These are phyloP conservation scores for Dothiorella sarmentorum DNA, from an alignment of 2,329 filamentous ascomycete species.

Conservation along the genomic window DNA sequence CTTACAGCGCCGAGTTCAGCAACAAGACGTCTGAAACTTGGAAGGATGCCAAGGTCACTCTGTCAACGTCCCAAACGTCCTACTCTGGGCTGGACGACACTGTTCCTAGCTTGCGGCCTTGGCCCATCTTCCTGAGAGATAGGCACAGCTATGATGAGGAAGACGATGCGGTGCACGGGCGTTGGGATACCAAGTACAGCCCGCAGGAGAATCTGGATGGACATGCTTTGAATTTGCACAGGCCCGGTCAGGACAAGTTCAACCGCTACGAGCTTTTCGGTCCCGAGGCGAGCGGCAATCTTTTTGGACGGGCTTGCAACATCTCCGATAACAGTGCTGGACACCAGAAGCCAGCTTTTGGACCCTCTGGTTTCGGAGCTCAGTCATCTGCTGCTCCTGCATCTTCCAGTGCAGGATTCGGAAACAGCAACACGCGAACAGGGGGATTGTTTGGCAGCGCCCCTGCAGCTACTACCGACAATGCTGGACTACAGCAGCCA, in stretches of 20 bases:
- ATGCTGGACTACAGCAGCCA: background rate
- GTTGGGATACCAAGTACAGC: constrained; percentile 22
- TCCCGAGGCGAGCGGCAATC: background rate
- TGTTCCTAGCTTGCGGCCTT: constrained; percentile 54
- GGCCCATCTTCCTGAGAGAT: constrained; percentile 53
- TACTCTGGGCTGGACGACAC: constrained; percentile 55
- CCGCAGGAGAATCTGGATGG: constrained; percentile 20
- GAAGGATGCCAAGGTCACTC: constrained; percentile 56
- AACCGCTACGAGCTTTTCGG: constrained; percentile 26
- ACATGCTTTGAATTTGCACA: constrained; percentile 9
- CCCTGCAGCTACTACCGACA: background rate
- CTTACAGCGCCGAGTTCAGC: constrained; percentile 60
- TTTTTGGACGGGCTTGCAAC: background rate
- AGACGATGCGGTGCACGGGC: constrained; percentile 5
- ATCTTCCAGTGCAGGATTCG: background rate
- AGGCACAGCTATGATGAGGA: constrained; percentile 20
- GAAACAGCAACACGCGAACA: background rate
- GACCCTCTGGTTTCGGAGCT: background rate
- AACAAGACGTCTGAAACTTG: constrained; percentile 64
- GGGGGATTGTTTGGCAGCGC: too few relatives aligned
- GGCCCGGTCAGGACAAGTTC: constrained; percentile 16
- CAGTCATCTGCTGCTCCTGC: background rate
- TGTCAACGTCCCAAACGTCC: constrained; percentile 62
- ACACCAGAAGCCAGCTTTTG: background rate
- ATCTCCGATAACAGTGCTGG: too few relatives aligned